Conservation (phyloP, 2,329 filamentous ascomycete genomes). For the Claviceps arundinis region DNA sequence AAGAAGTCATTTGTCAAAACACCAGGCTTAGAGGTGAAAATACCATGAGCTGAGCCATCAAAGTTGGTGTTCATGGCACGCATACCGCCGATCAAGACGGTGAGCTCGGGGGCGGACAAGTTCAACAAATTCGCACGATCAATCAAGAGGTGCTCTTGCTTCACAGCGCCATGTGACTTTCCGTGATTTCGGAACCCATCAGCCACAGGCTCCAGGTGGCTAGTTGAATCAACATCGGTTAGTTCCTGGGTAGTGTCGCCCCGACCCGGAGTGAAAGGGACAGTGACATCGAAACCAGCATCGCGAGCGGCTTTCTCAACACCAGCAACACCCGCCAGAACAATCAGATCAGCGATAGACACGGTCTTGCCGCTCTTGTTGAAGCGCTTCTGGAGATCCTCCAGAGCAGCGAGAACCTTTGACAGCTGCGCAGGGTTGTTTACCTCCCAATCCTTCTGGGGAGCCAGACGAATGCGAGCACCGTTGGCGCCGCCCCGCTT, state of each 20-base stretch:
- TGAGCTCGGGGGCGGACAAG: conserved; percentile 57
- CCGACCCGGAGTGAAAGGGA: conserved; percentile 63
- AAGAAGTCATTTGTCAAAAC: conserved; percentile 71
- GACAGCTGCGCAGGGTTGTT: conserved; percentile 59
- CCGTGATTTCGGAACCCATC: conserved; percentile 77
- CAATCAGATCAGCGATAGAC: conserved; percentile 66
- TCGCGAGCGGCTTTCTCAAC: conserved; percentile 55
- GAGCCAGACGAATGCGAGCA: conserved; percentile 60
- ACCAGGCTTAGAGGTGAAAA: conserved; percentile 56
- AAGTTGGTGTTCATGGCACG: conserved; percentile 58
- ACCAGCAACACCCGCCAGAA: conserved; percentile 57
- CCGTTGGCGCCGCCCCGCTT: conserved; percentile 77
- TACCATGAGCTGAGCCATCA: conserved; percentile 52
- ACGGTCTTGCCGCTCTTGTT: conserved; percentile 57
- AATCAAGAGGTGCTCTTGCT: conserved; percentile 55
- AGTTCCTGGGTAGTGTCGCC: conserved; percentile 58
- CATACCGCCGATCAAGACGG: conserved; percentile 58
- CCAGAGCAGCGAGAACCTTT: conserved; percentile 47
- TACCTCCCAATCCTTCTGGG: conserved; percentile 58
- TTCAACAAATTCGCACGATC: conserved; percentile 60
- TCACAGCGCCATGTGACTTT: conserved; percentile 43
- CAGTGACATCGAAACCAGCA: conserved; percentile 34
- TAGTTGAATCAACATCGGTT: conserved; percentile 53
- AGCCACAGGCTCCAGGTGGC: conserved; percentile 52
- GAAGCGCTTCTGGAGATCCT: conserved; percentile 53